Percentiles rank a stretch among this genome's conserved stretches.
Conservation (phyloP, 2,329 filamentous ascomycete species). For the Dactylellina parvicollis region DNA sequence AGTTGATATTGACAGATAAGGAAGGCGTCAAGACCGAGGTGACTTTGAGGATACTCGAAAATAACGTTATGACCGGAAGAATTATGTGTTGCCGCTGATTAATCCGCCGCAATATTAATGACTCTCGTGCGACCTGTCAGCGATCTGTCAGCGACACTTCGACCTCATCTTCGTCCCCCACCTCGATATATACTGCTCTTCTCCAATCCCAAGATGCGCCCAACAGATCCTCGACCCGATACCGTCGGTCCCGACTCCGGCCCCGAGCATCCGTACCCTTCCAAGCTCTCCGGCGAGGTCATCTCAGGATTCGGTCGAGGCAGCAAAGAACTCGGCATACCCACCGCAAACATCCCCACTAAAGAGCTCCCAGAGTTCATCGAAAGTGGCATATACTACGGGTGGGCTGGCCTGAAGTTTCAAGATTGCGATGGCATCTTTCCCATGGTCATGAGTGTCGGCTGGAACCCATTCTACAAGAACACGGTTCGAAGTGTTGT, state of each 20-base stretch:
- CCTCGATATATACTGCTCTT: background rate
- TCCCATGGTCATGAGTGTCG: constrained; percentile 92
- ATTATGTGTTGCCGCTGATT: constrained; percentile 41
- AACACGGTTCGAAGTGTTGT: constrained; percentile 83
- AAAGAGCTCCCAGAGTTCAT: constrained; percentile 72
- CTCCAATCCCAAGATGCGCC: constrained; percentile 60
- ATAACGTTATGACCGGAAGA: background rate
- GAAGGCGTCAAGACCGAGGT: no score
- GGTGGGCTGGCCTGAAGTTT: constrained; percentile 76
- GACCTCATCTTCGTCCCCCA: constrained; percentile 8
- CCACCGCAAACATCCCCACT: constrained; percentile 86
- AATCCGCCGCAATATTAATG: background rate
- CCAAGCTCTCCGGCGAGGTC: constrained; percentile 84
- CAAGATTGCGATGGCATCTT: constrained; percentile 65
- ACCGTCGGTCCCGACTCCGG: constrained; percentile 78
- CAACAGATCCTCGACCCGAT: constrained; percentile 69
- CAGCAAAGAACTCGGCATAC: constrained; percentile 95
- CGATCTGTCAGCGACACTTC: constrained; percentile 1
- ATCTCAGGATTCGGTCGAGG: constrained; percentile 94
- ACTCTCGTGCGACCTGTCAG: constrained; percentile 8
- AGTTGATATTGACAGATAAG: no score
- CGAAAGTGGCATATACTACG: constrained; percentile 89
- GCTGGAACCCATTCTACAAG: constrained; percentile 97
- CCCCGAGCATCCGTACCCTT: constrained; percentile 80
- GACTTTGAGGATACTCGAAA: no score